Conservation (phyloP, 306 rosid genomes). For the Parietaria judaica region DNA sequence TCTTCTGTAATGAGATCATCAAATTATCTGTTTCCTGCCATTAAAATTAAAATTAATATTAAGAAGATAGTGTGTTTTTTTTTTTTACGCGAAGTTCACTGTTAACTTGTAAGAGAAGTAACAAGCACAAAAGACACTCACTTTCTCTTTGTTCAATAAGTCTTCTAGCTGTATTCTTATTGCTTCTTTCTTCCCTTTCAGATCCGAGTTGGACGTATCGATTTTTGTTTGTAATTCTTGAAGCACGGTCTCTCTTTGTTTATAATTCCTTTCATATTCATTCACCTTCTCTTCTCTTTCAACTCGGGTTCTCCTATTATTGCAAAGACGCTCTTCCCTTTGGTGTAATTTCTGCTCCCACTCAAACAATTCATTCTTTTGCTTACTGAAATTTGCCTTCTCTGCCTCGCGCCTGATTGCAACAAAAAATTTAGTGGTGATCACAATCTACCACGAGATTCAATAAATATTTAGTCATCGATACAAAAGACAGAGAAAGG, state of each 20-base stretch:
- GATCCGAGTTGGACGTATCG: conserved; percentile 27
- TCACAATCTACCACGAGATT: background rate
- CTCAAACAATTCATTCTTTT: conserved; percentile 64
- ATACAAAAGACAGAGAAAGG: background rate
- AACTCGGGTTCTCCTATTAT: conserved; percentile 35
- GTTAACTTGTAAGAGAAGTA: background rate
- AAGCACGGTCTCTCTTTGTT: conserved; percentile 53
- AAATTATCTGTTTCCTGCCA: conserved; percentile 51
- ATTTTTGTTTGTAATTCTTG: conserved; percentile 41
- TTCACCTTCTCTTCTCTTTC: conserved; percentile 53
- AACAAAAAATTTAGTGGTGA: conserved; percentile 6
- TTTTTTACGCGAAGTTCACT: conserved; percentile 5
- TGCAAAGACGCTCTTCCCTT: conserved; percentile 52
- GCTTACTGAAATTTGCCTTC: conserved; percentile 46
- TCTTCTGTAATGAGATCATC: conserved; percentile 36
- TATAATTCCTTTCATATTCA: conserved; percentile 43
- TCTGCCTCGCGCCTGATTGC: conserved; percentile 62
- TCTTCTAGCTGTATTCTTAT: conserved; percentile 41
- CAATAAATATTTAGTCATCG: background rate
- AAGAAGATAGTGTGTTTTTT: background rate
- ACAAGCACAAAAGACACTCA: conserved; percentile 21
- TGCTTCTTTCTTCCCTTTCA: conserved; percentile 59
- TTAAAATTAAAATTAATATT: conserved; percentile 11
- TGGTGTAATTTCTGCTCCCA: conserved; percentile 70
- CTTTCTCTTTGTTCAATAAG: conserved; percentile 55